Conservation (phyloP, 2,329 filamentous ascomycete species). For the Fusarium sp. region DNA sequence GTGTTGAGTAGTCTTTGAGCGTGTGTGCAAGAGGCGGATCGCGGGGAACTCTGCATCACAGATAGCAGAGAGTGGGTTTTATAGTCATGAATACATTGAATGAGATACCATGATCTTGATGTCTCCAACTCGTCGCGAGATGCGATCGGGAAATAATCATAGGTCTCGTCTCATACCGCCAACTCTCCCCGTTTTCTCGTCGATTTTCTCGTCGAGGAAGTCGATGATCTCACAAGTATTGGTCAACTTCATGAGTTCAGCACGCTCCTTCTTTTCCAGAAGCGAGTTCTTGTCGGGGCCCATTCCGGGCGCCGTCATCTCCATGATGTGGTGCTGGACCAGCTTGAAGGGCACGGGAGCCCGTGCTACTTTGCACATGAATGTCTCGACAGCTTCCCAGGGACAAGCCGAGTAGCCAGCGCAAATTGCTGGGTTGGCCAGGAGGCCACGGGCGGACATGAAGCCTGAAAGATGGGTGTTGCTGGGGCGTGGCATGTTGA, state of each 20-base stretch:
- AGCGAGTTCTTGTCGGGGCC: constrained; percentile 63
- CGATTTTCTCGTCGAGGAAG: constrained; percentile 65
- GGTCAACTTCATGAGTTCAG: constrained; percentile 59
- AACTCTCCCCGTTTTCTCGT: constrained; percentile 48
- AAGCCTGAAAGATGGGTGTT: constrained; percentile 68
- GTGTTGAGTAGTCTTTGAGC: constrained; percentile 72
- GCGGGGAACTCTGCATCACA: constrained; percentile 12
- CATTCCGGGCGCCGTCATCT: constrained; percentile 72
- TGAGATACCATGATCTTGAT: constrained; percentile 41
- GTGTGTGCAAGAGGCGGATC: constrained; percentile 14
- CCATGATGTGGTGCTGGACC: constrained; percentile 71
- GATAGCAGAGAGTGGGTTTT: constrained; percentile 20
- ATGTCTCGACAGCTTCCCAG: constrained; percentile 71
- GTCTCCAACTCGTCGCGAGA: background rate
- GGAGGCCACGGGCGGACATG: constrained; percentile 76
- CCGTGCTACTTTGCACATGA: constrained; percentile 67
- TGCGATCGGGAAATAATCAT: constrained; percentile 32
- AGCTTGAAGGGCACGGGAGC: constrained; percentile 72
- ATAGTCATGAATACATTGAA: constrained; percentile 35
- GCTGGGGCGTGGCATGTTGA: constrained; percentile 46
- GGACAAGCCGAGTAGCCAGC: constrained; percentile 66
- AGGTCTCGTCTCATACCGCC: constrained; percentile 50
- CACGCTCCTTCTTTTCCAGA: constrained; percentile 67
- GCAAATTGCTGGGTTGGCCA: constrained; percentile 75
- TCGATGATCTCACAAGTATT: constrained; percentile 70